These are phyloP conservation scores for Leishmania major DNA, from an alignment of 208 protist genomes.

Conservation along the genomic window DNA sequence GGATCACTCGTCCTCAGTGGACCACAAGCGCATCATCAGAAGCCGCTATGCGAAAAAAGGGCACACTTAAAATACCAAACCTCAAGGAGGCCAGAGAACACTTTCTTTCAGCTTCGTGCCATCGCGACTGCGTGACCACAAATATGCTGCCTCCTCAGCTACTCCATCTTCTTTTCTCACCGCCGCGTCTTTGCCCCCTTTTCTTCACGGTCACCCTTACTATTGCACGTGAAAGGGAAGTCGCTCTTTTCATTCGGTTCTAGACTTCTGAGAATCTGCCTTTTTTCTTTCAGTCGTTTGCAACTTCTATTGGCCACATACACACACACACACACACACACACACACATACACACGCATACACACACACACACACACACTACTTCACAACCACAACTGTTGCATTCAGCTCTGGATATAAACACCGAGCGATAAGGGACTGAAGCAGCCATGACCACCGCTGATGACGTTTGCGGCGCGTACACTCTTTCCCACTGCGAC, in stretches of 20 bases:
- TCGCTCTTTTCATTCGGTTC: not conserved
- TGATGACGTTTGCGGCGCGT: constrained; percentile 59
- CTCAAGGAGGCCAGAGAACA: not conserved
- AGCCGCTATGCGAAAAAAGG: not conserved
- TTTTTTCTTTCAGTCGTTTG: not conserved
- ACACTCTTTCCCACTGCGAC: constrained; percentile 56
- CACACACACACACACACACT: not conserved
- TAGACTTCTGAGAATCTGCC: not conserved
- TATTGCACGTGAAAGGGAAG: not conserved
- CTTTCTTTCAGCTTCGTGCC: not conserved
- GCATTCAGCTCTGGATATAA: not conserved
- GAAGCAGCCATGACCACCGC: constrained; percentile 21
- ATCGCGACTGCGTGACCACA: not conserved
- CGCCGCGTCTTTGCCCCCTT: not conserved
- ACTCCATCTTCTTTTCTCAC: not conserved
- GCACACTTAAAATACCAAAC: not conserved
- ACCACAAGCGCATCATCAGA: not conserved
- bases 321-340: not conserved
- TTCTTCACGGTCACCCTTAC: not conserved
- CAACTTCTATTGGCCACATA: too few relatives aligned
- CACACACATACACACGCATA: not conserved
- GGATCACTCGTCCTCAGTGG: not conserved
- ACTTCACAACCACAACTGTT: not conserved
- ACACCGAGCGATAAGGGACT: not conserved
- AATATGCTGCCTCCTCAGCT: not conserved